Evolutionary conservation across 768 basidiomycete genomes (phyloP).

Genomic region (Tulasnella sp.): DNA sequence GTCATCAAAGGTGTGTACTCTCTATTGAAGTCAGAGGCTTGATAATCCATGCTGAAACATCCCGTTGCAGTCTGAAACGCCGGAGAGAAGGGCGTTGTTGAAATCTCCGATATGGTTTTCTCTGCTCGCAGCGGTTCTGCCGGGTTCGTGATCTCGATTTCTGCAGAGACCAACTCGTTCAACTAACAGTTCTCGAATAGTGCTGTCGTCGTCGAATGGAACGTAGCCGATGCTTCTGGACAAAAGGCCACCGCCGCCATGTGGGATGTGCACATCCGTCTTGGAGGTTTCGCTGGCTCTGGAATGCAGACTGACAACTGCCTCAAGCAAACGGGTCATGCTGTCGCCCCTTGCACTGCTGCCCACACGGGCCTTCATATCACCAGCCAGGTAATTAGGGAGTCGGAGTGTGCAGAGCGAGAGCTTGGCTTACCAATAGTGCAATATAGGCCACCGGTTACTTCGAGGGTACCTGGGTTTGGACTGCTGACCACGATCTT

Average conservation of each 20-base stretch:
- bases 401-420: constrained; percentile 32
- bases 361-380: constrained; percentile 67
- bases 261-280: constrained; percentile 55
- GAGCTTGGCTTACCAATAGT: not conserved
- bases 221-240: constrained; percentile 52
- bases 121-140: constrained; percentile 46
- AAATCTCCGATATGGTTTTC: constrained; percentile 64
- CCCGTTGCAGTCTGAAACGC: constrained; percentile 43
- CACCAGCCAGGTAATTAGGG: constrained; percentile 39
- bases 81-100: constrained; percentile 51
- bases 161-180: not conserved
- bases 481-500: constrained; percentile 77
- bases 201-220: constrained; percentile 61
- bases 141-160: not conserved
- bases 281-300: constrained; percentile 36
- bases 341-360: constrained; percentile 47
- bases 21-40: not conserved
- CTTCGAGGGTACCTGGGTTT: constrained; percentile 48
- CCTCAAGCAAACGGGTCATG: constrained; percentile 37
- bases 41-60: not conserved
- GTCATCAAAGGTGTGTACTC: constrained; percentile 41
- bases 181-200: constrained; percentile 37
- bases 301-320: constrained; percentile 40
- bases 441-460: constrained; percentile 18
- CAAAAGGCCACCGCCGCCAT: constrained; percentile 53